phyloP scores from a whole-genome alignment of 306 rosid genomes.

The Cicer pinnatifidum region DNA sequence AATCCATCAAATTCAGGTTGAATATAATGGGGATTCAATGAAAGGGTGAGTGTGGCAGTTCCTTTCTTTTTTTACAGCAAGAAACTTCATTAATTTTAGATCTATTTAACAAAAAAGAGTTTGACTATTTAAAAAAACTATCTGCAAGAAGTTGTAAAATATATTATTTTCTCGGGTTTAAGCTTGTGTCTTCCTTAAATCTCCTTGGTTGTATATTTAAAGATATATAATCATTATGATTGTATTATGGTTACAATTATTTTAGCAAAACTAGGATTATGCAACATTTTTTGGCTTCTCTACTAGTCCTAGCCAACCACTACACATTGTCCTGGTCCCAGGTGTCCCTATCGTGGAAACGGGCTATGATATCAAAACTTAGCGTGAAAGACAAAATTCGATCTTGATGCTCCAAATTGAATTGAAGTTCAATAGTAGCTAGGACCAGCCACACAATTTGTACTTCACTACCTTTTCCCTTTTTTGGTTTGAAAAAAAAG shows the following conservation, averaged over 20 bases:
- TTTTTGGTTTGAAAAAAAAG: slow-evolving; percentile 19
- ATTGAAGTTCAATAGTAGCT: slow-evolving; percentile 1
- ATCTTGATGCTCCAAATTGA: slow-evolving; percentile 31
- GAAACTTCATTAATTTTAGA: too few species aligned
- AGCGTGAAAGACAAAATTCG: slow-evolving; percentile 43
- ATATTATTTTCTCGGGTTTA: too few species aligned
- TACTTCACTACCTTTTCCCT: neutral
- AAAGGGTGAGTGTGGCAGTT: neutral
- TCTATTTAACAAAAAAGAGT: too few species aligned
- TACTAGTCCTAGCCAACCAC: neutral
- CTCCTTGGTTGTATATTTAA: neutral
- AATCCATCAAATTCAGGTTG: slow-evolving; percentile 11
- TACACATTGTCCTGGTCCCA: neutral
- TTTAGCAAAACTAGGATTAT: neutral
- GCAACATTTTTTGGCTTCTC: neutral
- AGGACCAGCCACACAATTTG: slow-evolving; percentile 5
- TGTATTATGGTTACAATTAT: neutral
- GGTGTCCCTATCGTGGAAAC: slow-evolving; percentile 34
- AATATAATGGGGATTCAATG: slow-evolving; percentile 20
- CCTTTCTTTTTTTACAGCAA: too few species aligned
- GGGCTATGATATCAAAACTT: slow-evolving; percentile 23
- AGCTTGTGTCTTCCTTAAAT: too few species aligned
- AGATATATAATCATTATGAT: neutral
- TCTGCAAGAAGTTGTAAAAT: too few species aligned
- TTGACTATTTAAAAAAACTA: too few species aligned